Conservation (phyloP, 192 early-diverging fungal species). For the Geranomyces michiganensis region DNA sequence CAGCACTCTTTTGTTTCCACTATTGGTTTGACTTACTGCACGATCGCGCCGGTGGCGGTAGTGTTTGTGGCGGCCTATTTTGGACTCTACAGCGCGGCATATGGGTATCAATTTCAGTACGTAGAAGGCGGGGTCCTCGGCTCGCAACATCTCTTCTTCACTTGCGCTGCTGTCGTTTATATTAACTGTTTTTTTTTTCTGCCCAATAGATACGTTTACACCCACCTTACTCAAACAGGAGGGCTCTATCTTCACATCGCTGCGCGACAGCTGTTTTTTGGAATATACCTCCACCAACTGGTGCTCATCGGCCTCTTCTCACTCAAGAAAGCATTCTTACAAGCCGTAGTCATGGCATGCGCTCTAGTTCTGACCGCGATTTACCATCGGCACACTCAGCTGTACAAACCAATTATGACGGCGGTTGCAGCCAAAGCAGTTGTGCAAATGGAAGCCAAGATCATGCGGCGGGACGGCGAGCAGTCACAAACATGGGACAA, state of each 20-base stretch:
- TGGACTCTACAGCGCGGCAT: conserved; percentile 71
- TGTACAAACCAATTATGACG: conserved; percentile 58
- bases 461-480: not conserved
- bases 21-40: conserved; percentile 77
- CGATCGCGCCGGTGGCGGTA: conserved; percentile 78
- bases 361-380: conserved; percentile 54
- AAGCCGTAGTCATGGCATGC: conserved; percentile 46
- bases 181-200: not conserved
- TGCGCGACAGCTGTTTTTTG: conserved; percentile 44
- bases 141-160: not conserved
- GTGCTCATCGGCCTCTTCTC: conserved; percentile 74
- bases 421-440: conserved; percentile 40
- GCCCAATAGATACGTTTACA: conserved; percentile 53
- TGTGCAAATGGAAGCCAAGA: conserved; percentile 32
- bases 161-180: too few relatives aligned
- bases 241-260: conserved; percentile 41
- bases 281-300: conserved; percentile 62
- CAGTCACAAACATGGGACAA: not conserved
- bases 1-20: conserved; percentile 39
- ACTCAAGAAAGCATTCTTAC: conserved; percentile 53
- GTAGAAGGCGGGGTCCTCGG: conserved; percentile 58
- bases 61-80: conserved; percentile 79
- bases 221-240: conserved; percentile 37
- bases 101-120: conserved; percentile 80
- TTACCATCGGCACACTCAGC: conserved; percentile 55